Percentiles rank a stretch among this genome's conserved stretches.
Evolutionary conservation across 2,329 filamentous ascomycete genomes (phyloP).

Genomic region (Claviceps pazoutovae): DNA sequence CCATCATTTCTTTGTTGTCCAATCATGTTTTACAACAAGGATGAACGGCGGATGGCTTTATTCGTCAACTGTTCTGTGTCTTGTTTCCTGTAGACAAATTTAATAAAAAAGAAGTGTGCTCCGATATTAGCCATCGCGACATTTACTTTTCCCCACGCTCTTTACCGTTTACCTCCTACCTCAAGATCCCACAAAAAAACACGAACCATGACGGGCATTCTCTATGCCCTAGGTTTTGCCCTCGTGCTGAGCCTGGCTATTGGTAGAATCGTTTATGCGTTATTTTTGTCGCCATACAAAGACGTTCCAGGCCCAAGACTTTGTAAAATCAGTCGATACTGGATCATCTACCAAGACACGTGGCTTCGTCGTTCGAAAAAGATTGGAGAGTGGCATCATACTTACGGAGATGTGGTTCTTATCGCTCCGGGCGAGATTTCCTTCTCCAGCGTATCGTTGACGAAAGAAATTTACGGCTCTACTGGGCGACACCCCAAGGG

Average conservation of each 20-base stretch:
- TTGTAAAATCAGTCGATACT: slow-evolving; percentile 4
- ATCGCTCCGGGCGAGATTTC: slow-evolving; percentile 5
- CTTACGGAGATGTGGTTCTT: slow-evolving; percentile 3
- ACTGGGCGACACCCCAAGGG: slow-evolving; percentile 5
- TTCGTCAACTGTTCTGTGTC: too few species aligned
- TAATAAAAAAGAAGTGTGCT: background rate
- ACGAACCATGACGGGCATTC: background rate
- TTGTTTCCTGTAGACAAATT: background rate
- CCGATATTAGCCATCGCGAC: background rate
- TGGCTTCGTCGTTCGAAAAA: slow-evolving; percentile 1
- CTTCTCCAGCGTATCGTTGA: slow-evolving; percentile 1
- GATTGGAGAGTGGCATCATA: slow-evolving; percentile 3
- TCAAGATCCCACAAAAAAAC: background rate
- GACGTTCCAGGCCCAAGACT: slow-evolving; percentile 2
- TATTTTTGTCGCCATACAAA: slow-evolving; percentile 2
- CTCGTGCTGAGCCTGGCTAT: background rate
- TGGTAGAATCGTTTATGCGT: slow-evolving; percentile 1
- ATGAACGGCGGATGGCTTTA: too few species aligned
- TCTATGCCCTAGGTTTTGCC: background rate
- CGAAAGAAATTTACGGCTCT: slow-evolving; percentile 4
- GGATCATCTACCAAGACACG: slow-evolving; percentile 2
- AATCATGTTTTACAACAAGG: too few species aligned
- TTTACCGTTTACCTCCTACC: too few species aligned
- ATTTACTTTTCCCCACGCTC: too few species aligned
- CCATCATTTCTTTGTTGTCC: too few species aligned